Evolutionary conservation across 352 stramenopile species (phyloP).

Genomic region (Pythium sukuiense): DNA sequence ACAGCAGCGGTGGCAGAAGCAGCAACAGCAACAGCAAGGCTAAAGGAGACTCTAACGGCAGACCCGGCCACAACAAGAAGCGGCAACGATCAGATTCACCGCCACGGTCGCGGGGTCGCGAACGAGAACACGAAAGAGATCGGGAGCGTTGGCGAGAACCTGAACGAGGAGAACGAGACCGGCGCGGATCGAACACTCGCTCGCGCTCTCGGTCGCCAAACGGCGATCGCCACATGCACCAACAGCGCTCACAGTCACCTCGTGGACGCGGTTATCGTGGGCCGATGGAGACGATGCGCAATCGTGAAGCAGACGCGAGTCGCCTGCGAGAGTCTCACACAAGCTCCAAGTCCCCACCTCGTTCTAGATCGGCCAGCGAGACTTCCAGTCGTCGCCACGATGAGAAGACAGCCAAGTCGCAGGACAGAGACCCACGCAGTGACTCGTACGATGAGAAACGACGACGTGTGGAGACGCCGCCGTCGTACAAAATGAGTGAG

Average conservation of each 20-base stretch:
- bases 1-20: not conserved
- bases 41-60: not conserved
- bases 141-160: not conserved
- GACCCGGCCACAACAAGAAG: not conserved
- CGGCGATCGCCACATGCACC: not conserved
- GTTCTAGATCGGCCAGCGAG: not conserved
- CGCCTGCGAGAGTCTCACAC: too few relatives aligned
- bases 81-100: not conserved
- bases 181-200: not conserved
- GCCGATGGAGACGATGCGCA: not conserved
- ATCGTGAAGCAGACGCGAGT: not conserved
- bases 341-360: not conserved
- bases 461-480: conserved; percentile 7
- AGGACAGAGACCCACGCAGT: not conserved
- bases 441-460: not conserved
- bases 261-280: not conserved
- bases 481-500: conserved; percentile 11
- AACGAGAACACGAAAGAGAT: not conserved
- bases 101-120: not conserved
- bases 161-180: not conserved
- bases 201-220: conserved; percentile 5
- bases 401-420: not conserved
- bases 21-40: not conserved
- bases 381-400: not conserved
- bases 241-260: not conserved